Evolutionary conservation across 2,329 filamentous ascomycete genomes (phyloP), one percentile per base, ranked within the genome.

Genomic region (Chrysoporthe deuterocubensis): DNA sequence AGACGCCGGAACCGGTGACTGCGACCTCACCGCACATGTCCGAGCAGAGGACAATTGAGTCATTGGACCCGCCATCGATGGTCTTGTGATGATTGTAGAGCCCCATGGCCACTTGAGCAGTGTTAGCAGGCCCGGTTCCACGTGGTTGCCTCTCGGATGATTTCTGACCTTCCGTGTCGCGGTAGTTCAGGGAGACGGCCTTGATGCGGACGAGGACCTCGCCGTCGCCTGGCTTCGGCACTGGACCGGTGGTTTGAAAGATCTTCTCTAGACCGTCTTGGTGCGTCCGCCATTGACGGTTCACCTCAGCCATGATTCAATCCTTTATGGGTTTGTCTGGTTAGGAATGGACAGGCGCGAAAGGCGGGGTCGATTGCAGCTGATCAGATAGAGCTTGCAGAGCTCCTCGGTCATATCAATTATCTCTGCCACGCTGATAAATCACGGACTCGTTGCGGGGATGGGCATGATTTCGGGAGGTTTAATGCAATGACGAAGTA

Each of bases 21-120:
- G 86, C 79, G 58, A 92, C 80, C 9, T 82, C 82, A 57, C 90
- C 90, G 77, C 89, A 90, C 83, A 90, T 91, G 77, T 93, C 90
- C 32, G 89, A 90, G 76, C 87, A 90, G 1, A 89, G 89, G 1
- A 92, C 87, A 14, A 92, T 73, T 66, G 81, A 68, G 64, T 77
- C 64, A 64, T 76, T 70, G 68, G 79, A 73, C 48, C 75, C 77
- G 54, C 76, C 71, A 16, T 76, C 69, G 58, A 87, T 78, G 4
- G 83, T 82, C 72, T 84, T 83, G 79, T 92, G 88, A 77, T 92
- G 89, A 74, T 82, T 87, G 79, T 92, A 92, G 14, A 87, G 80
- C 42, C 90, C 90, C 80, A 85, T 89, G 73, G 82, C 82, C 26
- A 92, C 90, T 90, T 0, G 32, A 3, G n/a, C 34, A 26, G 5